Base-by-base conservation (phyloP, 108 stramenopile species). In the Skeletonema potamos region DNA sequence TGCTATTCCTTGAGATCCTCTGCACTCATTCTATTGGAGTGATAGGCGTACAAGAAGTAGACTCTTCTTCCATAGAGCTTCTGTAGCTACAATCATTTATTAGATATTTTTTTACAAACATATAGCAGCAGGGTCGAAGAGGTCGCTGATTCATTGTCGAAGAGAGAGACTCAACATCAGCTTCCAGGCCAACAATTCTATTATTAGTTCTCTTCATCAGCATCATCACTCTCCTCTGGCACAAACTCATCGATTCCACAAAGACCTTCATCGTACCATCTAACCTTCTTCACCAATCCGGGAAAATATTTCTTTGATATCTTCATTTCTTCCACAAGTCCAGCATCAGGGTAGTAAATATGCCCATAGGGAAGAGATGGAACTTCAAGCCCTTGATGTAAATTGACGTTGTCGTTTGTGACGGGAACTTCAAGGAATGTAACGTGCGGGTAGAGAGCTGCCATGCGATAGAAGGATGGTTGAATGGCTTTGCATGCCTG, bases 361-460 rank as follows among this genome's bases (percentile, higher is more conserved):
- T 89, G 88, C 8, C 76, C 88, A 77, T 84, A 89, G 10, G 88
- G 88, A 6, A 89, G 55, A 6, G 72, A 67, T 17, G 84, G 86
- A 0, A 89, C 85, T 3, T 72, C 82, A 1, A 89, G 75, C 11
- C 92, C 92, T 79, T 90, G 87, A 59, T 90, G 88, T 9, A 93
- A 72, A 22, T 75, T 79, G 61, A 85, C 82, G 67, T 88, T 90
- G 39, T 90, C 71, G 18, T 73, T 69, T 34, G 88, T 83, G 4
- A 93, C 87, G 1, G 92, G 92, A 12, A 90, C 86, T 58, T 93
- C 81, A 9, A 89, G 71, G 61, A 90, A 90, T 26, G 83, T 73
- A 29, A 90, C 62, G 41, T 81, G 55, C 6, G 72, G 73, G 48
- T 84, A 74, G 13, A 61, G 61, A n/a, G 60, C 37, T 1, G 86